Base-by-base conservation (phyloP, 1,284 basidiomycete genomes). In the Phylloboletellus chloephorus region DNA sequence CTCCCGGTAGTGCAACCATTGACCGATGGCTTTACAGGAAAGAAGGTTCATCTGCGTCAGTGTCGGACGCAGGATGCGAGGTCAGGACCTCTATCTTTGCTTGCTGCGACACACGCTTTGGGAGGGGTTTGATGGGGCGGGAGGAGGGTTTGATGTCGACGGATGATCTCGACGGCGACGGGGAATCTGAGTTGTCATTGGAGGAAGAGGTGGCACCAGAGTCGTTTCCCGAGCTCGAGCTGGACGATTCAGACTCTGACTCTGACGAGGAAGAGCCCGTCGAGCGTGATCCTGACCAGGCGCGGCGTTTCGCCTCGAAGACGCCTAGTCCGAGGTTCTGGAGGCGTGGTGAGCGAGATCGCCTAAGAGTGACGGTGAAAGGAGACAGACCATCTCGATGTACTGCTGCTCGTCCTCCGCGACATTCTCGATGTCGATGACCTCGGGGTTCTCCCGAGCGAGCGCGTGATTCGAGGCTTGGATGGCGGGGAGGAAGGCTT, bases 301-400 rank as follows among this genome's bases (percentile, higher is more conserved):
- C 21, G 9, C 12, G 42, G 29, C 2, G 29, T 37, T 52, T 58
- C 57, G 69, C 60, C 51, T 80, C 76, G 44, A 79, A 79, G 2
- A 82, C 67, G 5, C 80, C 79, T 0, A 82, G 67, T 6, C 79
- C 80, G 17, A 83, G 71, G 48, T 81, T 73, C 79, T 82, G 50
- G 25, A 12, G 26, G 20, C 1, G n/a, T 25, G 3, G 35, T 53
- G 34, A 42, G 20, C 26, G 35, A 31, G n/a, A 26, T 13, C 9
- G 11, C n/a, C 16, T 8, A 11, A 17, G 16, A 12, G 9, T 2
- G 1, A 22, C 22, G 33, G 6, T 17, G 12, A 7, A 31, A 31
- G 3, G 21, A 17, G 17, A 56, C 73, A 39, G 39, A 79, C 81
- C 81, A 85, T 83, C 53, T 82, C 73, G 46, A 85, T 79, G 52